Evolutionary conservation across 106 monocot species (phyloP), one percentile per base, ranked within the genome.

Genomic region (Hemerocallis citrina): DNA sequence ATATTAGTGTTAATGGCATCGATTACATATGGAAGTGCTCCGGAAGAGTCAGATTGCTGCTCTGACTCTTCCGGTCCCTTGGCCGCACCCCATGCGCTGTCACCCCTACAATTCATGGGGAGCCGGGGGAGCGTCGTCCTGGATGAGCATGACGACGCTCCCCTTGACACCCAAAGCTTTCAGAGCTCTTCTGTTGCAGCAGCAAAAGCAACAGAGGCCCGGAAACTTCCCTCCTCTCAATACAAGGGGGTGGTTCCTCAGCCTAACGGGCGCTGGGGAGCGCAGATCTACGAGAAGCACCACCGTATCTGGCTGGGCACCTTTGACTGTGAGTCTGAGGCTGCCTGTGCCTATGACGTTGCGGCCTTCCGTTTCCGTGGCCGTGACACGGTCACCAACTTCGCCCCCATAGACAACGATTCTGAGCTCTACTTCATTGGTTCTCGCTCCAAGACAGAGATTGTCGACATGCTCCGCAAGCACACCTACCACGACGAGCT

Each of bases 391-490:
- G 79, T 69, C 59, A 79, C 78, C 68, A 84, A 84, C 73, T 84
- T 84, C 79, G 35, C 17, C 8, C 75, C 67, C 36, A 31, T 77
- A 33, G 30, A 38, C 55, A 76, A 59, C 28, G 71, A 64, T 6
- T 39, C 68, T 41, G 85, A 85, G 76, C 72, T 91, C 69, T 31
- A 63, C 31, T 91, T 91, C 82, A 69, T 85, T 25, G 19, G 21
- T 32, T 67, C 71, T 31, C 81, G 63, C 70, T 82, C 85, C 35
- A 91, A 91, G 68, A 30, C 78, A 25, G 90, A 85, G 82, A 74
- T 91, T 61, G 90, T 91, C 55, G 85, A 91, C 70, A 91, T 91
- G 90, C 71, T 91, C 16, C 65, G 85, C n/a, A 91, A 91, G 71
- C 91, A 91, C 79, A 91, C 91, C 43, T 91, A 85, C 76, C 15